Evolutionary conservation across 2,329 filamentous ascomycete genomes (phyloP).

Genomic region (Alternaria novae-zelandiae): DNA sequence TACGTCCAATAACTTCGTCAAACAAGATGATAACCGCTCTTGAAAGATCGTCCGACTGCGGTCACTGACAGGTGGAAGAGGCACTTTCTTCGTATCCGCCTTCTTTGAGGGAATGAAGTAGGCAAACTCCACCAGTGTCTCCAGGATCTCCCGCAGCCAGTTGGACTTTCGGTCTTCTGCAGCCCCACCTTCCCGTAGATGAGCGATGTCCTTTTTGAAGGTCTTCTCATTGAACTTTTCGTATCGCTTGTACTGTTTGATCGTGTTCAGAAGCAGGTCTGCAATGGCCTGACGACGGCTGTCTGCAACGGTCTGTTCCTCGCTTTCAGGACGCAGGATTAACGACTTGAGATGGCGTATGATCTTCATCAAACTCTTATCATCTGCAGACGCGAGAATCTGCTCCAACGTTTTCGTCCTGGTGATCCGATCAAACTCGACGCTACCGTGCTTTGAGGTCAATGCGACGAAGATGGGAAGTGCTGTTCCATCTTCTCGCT

Average conservation of each 20-base stretch:
- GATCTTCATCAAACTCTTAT: conserved; percentile 56
- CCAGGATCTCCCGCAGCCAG: conserved; percentile 54
- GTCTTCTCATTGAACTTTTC: conserved; percentile 24
- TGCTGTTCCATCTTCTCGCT: conserved; percentile 63
- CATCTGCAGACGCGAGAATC: conserved; percentile 67
- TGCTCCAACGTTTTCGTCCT: conserved; percentile 85
- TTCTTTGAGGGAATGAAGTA: conserved; percentile 55
- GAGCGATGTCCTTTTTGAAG: conserved; percentile 41
- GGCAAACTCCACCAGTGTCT: conserved; percentile 56
- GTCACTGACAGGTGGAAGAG: conserved; percentile 55
- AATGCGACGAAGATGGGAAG: conserved; percentile 69
- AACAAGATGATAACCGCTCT: conserved; percentile 61
- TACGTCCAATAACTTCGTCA: conserved; percentile 57
- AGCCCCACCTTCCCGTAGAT: conserved; percentile 3
- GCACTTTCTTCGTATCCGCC: conserved; percentile 41
- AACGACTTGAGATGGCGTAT: conserved; percentile 59
- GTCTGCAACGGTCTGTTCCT: conserved; percentile 55
- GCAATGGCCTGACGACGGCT: conserved; percentile 57
- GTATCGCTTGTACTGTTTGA: conserved; percentile 51
- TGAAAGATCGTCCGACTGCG: conserved; percentile 60
- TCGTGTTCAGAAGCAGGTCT: conserved; percentile 59
- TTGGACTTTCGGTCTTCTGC: conserved; percentile 20
- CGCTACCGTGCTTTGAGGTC: conserved; percentile 71
- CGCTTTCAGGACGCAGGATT: conserved; percentile 53
- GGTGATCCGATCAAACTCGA: conserved; percentile 85